A percentile compares a stretch with the other conserved stretches of the same genome.
phyloP scores from a whole-genome alignment of 2,329 filamentous ascomycete genomes.

The Periconia digitata region DNA sequence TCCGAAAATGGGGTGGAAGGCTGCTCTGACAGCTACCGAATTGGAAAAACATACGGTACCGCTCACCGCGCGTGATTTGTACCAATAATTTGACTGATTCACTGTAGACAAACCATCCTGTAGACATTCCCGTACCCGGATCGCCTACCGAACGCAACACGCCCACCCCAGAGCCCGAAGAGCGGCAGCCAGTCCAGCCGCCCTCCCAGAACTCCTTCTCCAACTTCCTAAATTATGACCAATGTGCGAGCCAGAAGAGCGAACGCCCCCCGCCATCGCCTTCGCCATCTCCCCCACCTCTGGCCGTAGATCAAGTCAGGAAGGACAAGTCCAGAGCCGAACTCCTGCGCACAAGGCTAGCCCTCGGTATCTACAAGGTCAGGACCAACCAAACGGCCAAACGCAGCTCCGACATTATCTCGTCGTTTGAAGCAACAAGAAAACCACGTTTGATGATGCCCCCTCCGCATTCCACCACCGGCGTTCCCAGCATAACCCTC shows the following conservation, averaged over 20 bases:
- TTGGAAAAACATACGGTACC: conserved; percentile 32
- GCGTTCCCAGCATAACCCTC: conserved; percentile 31
- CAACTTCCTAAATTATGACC: conserved; percentile 51
- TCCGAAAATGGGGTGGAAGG: conserved; percentile 11
- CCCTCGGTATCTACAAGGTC: conserved; percentile 74
- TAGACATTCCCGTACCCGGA: conserved; percentile 28
- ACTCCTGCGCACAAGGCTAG: conserved; percentile 67
- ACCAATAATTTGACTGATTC: conserved; percentile 22
- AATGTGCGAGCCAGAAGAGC: conserved; percentile 43
- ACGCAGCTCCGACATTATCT: conserved; percentile 60
- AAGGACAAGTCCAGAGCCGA: conserved; percentile 59
- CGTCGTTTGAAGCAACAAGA: conserved; percentile 26
- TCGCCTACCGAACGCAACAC: conserved; percentile 41
- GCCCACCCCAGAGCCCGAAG: conserved; percentile 26
- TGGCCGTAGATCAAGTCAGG: conserved; percentile 6
- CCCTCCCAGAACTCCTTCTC: conserved; percentile 47
- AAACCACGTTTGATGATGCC: conserved; percentile 6
- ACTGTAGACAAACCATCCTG: conserved; percentile 25
- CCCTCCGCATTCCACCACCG: conserved; percentile 15
- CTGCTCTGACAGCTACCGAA: conserved; percentile 25
- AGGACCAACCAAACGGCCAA: conserved; percentile 70
- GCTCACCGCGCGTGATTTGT: conserved; percentile 10
- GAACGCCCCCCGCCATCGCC: conserved; percentile 16
- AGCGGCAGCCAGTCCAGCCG: conserved; percentile 24
- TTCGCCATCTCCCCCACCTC: conserved; percentile 11